These are phyloP conservation scores for Claviceps monticola DNA, from an alignment of 2,329 filamentous ascomycete species.

Conservation along the genomic window DNA sequence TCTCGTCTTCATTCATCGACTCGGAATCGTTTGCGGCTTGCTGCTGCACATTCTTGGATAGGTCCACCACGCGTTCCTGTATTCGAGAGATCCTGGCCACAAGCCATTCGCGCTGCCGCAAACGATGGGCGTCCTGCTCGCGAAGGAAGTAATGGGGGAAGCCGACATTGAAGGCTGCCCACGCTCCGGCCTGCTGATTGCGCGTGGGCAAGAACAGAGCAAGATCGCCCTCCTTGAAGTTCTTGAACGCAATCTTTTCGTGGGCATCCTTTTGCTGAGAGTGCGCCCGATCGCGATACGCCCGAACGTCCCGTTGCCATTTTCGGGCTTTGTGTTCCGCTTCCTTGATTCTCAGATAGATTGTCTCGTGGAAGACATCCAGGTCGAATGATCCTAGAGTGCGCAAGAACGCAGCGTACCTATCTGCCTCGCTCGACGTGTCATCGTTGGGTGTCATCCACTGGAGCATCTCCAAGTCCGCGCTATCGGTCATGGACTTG, in stretches of 20 bases:
- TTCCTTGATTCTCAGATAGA: slow-evolving; percentile 84
- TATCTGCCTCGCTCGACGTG: slow-evolving; percentile 50
- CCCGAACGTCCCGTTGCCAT: slow-evolving; percentile 76
- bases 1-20: slow-evolving; percentile 50
- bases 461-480: slow-evolving; percentile 60
- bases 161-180: slow-evolving; percentile 96
- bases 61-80: slow-evolving; percentile 84
- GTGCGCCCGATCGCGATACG: slow-evolving; percentile 79
- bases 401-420: slow-evolving; percentile 62
- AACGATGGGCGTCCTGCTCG: slow-evolving; percentile 77
- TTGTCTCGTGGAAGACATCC: slow-evolving; percentile 68
- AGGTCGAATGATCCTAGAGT: slow-evolving; percentile 68
- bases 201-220: slow-evolving; percentile 88
- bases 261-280: slow-evolving; percentile 70
- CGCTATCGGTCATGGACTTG: slow-evolving; percentile 43
- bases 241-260: slow-evolving; percentile 88
- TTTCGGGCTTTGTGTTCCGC: slow-evolving; percentile 88
- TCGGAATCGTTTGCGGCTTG: slow-evolving; percentile 30
- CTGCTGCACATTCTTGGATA: slow-evolving; percentile 59
- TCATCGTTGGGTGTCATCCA: slow-evolving; percentile 62
- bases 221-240: slow-evolving; percentile 93
- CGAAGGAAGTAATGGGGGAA: slow-evolving; percentile 95
- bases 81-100: slow-evolving; percentile 84
- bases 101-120: slow-evolving; percentile 71
- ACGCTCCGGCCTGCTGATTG: slow-evolving; percentile 86